Base-by-base conservation (phyloP, 2,329 filamentous ascomycete genomes). In the Epichloe gansuensis region DNA sequence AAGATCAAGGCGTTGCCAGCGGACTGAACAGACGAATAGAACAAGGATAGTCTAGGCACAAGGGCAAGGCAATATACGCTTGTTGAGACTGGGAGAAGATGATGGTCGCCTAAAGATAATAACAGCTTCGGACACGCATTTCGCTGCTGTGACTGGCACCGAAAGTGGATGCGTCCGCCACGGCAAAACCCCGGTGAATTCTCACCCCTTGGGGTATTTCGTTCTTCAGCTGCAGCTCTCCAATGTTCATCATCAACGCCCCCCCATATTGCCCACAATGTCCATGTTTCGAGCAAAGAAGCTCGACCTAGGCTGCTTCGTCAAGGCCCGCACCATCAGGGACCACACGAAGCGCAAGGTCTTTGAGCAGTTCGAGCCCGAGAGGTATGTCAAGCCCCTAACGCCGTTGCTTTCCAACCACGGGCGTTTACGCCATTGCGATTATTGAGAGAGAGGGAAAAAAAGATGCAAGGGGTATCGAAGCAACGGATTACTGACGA, bases 311-410 rank as follows among this genome's bases (percentile, higher is more conserved):
- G 84, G 86, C 67, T 88, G 88, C 66, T 95, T 87, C 65, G 70
- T 94, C 72, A 96, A 96, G 65, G 81, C 85, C 67, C 84, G 85
- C 59, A 80, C 87, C 59, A 85, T 98, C 66, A 88, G 93, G 62
- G 93, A 98, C 70, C 89, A 97, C 73, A 90, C 89, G 51, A 98
- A 97, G 80, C 86, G 93, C 63, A 91, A 94, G 73, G 87, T 89
- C 54, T 96, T 90, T 64, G 86, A 85, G 65, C 77, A 89, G 66
- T 75, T 85, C 65, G 93, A 98, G 74, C 81, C 89, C 4, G 86
- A 96, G 72, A 85, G 91, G 90, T 94, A 74, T 57, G 68, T 57
- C 17, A 15, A 15, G 2, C n/a, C 8, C 35, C 13, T 31, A 27
- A 5, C 44, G 13, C 15, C 41, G 5, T 17, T 34, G 13, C 15